Percentiles rank a stretch among this genome's conserved stretches.
Conservation (phyloP, 805 yeast genomes). For the Starmerella stellata region DNA sequence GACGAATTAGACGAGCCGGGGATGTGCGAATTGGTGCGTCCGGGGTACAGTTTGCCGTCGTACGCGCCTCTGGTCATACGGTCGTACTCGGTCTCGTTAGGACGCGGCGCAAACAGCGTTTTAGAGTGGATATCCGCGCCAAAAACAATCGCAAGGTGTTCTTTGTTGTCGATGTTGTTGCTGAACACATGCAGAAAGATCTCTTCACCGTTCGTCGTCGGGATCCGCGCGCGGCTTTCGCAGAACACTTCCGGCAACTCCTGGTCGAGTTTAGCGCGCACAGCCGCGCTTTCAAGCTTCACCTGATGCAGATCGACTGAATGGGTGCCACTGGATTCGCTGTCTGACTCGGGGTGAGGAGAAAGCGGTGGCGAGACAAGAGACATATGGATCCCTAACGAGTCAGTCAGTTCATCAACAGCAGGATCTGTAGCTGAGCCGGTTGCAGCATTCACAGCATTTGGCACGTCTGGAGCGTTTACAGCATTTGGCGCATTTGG, state of each 20-base stretch:
- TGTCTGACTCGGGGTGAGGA: constrained; percentile 10
- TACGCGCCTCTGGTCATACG: constrained; percentile 98
- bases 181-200: constrained; percentile 78
- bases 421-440: not conserved
- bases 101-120: constrained; percentile 42
- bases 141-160: constrained; percentile 91
- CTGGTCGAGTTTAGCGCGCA: constrained; percentile 12
- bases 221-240: constrained; percentile 86
- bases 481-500: too few species aligned
- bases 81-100: constrained; percentile 69
- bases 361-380: constrained; percentile 24
- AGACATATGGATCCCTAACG: constrained; percentile 16
- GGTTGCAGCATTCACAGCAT: too few species aligned
- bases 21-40: constrained; percentile 29
- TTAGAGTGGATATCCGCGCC: constrained; percentile 78
- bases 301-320: not conserved
- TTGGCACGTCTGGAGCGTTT: too few species aligned
- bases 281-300: constrained; percentile 1
- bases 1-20: not conserved
- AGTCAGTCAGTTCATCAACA: not conserved
- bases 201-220: constrained; percentile 89
- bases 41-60: constrained; percentile 76
- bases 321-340: not conserved
- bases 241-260: constrained; percentile 63
- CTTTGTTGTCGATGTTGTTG: constrained; percentile 74